Percentiles rank a stretch among this genome's conserved stretches.
These are phyloP conservation scores for Ceratobasidium sp. DNA, from an alignment of 1,284 basidiomycete species.

Conservation along the genomic window DNA sequence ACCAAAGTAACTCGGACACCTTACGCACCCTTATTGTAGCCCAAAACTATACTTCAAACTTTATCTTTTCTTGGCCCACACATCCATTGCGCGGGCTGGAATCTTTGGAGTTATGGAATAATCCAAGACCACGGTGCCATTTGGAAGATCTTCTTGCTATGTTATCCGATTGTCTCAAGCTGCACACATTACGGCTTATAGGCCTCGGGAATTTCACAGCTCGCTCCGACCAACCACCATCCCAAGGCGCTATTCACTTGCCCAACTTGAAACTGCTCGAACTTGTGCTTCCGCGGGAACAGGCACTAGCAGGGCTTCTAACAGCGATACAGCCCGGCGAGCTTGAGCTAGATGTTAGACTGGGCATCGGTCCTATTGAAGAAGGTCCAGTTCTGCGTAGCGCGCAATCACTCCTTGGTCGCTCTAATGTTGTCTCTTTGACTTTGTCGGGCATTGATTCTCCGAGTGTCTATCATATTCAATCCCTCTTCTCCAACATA, in stretches of 20 bases:
- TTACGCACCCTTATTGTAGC: too few species aligned
- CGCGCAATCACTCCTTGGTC: not conserved
- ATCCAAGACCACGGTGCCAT: too few species aligned
- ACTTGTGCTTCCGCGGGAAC: not conserved
- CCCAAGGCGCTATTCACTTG: not conserved
- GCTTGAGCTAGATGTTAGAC: not conserved
- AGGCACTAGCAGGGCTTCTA: not conserved
- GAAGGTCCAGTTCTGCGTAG: not conserved
- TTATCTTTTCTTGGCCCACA: too few species aligned
- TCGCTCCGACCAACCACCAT: not conserved
- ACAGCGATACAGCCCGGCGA: not conserved
- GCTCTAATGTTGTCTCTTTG: not conserved
- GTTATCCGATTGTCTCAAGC: too few species aligned
- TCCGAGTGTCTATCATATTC: not conserved
- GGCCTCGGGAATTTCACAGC: not conserved
- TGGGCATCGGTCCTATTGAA: not conserved
- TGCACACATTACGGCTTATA: too few species aligned
- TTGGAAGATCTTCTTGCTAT: too few species aligned
- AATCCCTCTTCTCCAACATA: not conserved
- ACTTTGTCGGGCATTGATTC: not conserved
- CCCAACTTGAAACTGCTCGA: not conserved
- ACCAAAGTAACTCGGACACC: too few species aligned
- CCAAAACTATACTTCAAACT: too few species aligned
- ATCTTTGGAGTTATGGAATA: too few species aligned
- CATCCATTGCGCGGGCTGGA: too few species aligned